These are phyloP conservation scores for Abortiporus biennis DNA, from an alignment of 1,284 basidiomycete species.

Conservation along the genomic window DNA sequence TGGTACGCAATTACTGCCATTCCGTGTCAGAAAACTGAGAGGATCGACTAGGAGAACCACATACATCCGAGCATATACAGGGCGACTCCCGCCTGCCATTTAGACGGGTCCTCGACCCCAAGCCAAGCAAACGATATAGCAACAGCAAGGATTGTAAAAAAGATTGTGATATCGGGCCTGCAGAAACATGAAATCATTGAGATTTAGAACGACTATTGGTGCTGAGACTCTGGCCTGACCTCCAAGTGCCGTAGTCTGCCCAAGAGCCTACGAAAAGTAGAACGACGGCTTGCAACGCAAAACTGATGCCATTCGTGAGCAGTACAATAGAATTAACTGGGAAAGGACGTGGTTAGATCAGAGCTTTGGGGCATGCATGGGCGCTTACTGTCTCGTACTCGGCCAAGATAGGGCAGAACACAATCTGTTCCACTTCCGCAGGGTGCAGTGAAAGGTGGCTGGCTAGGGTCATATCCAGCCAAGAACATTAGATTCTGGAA, in stretches of 20 bases:
- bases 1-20: slow-evolving; percentile 71
- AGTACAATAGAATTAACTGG: slow-evolving; percentile 74
- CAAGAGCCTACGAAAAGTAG: slow-evolving; percentile 65
- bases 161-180: slow-evolving; percentile 73
- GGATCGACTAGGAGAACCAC: slow-evolving; percentile 22
- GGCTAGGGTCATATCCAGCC: slow-evolving; percentile 61
- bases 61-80: slow-evolving; percentile 73
- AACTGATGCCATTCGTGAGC: slow-evolving; percentile 70
- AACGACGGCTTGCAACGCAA: slow-evolving; percentile 64
- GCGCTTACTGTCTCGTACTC: slow-evolving; percentile 50
- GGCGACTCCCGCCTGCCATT: slow-evolving; percentile 65
- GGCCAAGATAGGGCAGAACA: slow-evolving; percentile 63
- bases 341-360: not conserved
- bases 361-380: not conserved
- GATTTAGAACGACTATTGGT: not conserved
- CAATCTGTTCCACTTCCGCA: slow-evolving; percentile 48
- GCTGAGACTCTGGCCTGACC: slow-evolving; percentile 28
- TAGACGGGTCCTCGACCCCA: slow-evolving; percentile 56
- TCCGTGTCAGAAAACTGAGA: not conserved
- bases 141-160: slow-evolving; percentile 64
- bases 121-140: slow-evolving; percentile 76
- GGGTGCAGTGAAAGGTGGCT: slow-evolving; percentile 44
- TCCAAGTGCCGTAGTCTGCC: slow-evolving; percentile 76
- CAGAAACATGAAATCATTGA: not conserved
- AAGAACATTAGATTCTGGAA: slow-evolving; percentile 72